Evolutionary conservation across 2,329 filamentous ascomycete genomes (phyloP).

Genomic region (Neonectria neomacrospora): DNA sequence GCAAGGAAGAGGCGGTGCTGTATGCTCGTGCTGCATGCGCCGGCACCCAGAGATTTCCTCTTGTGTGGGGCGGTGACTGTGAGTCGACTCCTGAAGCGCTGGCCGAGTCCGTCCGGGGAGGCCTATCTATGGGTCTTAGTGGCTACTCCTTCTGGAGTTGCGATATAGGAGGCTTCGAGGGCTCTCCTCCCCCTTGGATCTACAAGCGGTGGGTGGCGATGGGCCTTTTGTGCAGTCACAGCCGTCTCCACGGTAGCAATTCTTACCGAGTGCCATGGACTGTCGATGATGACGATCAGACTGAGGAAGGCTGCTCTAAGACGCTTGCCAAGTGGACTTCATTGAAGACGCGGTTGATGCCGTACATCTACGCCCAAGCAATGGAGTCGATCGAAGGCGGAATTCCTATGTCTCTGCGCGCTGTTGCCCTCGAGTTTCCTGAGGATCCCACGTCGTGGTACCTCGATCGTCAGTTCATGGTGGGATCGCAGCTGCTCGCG

Average conservation of each 20-base stretch:
- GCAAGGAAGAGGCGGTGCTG: conserved; percentile 65
- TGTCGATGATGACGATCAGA: conserved; percentile 71
- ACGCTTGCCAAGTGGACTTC: conserved; percentile 60
- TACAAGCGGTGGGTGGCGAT: conserved; percentile 86
- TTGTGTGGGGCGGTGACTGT: conserved; percentile 80
- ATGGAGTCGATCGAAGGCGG: conserved; percentile 58
- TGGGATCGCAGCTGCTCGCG: conserved; percentile 72
- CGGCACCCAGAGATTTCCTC: conserved; percentile 75
- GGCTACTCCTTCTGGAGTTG: conserved; percentile 77
- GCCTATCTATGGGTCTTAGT: conserved; percentile 70
- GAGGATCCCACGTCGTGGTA: conserved; percentile 75
- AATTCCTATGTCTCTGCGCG: conserved; percentile 70
- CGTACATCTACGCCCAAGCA: conserved; percentile 61
- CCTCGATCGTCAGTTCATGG: conserved; percentile 78
- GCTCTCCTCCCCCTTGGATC: conserved; percentile 72
- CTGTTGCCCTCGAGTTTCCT: conserved; percentile 77
- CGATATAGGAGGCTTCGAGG: conserved; percentile 79
- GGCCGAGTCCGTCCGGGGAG: conserved; percentile 75
- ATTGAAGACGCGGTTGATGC: conserved; percentile 64
- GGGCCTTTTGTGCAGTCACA: conserved; percentile 76
- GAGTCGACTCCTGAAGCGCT: conserved; percentile 79
- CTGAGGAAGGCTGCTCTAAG: conserved; percentile 64
- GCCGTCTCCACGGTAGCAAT: conserved; percentile 74
- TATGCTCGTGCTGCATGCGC: conserved; percentile 76
- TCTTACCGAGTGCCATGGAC: conserved; percentile 82